Conservation (phyloP, 1,139 yeast genomes). For the Saccharomyces hybrid region DNA sequence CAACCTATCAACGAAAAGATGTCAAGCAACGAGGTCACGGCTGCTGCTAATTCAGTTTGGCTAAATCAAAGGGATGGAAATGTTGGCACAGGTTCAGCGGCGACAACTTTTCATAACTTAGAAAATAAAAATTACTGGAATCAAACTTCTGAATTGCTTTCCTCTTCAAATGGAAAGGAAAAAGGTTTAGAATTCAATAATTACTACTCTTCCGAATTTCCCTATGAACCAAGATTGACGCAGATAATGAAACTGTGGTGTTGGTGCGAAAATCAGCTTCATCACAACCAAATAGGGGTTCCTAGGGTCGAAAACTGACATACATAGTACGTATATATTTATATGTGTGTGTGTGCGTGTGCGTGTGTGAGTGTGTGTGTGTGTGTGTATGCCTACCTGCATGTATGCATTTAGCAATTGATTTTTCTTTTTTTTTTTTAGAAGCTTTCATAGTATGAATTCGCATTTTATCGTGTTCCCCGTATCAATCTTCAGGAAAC, state of each 20-base stretch:
- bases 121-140: slow-evolving; percentile 3
- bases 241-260: slow-evolving; percentile 53
- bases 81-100: neutral
- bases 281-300: slow-evolving; percentile 35
- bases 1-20: neutral
- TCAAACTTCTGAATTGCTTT: slow-evolving; percentile 1
- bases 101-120: neutral
- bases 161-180: neutral
- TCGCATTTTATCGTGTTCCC: slow-evolving; percentile 53
- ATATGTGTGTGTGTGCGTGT: too few species aligned
- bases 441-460: slow-evolving; percentile 14
- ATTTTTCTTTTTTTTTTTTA: neutral
- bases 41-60: neutral
- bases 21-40: neutral
- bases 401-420: too few species aligned
- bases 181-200: neutral
- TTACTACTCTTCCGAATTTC: slow-evolving; percentile 10
- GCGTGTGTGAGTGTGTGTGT: too few species aligned
- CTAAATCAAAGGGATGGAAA: neutral
- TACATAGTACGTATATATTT: neutral
- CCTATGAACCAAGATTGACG: slow-evolving; percentile 40
- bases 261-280: slow-evolving; percentile 49
- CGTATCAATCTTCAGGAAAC: slow-evolving; percentile 57
- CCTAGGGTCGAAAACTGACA: slow-evolving; percentile 28
- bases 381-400: too few species aligned